These are phyloP conservation scores for Globisporangium middletonii DNA, from an alignment of 352 stramenopile genomes.

Conservation along the genomic window DNA sequence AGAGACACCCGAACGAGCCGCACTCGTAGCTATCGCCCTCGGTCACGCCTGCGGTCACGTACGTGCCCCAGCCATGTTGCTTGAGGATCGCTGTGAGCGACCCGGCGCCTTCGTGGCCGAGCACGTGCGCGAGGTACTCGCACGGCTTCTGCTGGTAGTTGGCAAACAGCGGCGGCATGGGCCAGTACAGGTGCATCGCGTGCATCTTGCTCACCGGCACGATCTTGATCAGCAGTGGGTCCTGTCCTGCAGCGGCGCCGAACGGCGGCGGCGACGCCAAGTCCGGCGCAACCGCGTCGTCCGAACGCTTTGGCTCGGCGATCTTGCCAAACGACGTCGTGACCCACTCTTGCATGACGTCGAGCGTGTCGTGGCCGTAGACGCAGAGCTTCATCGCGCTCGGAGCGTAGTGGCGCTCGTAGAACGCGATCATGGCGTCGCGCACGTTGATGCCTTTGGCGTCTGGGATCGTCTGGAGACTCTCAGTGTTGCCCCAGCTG, in stretches of 20 bases:
- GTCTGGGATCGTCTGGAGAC: constrained; percentile 32
- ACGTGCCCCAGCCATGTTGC: constrained; percentile 28
- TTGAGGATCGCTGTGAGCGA: constrained; percentile 41
- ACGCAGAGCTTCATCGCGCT: constrained; percentile 71
- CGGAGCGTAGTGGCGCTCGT: constrained; percentile 48
- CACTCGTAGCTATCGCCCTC: constrained; percentile 57
- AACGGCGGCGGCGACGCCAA: constrained; percentile 19
- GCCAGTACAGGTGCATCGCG: constrained; percentile 42
- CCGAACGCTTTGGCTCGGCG: constrained; percentile 1
- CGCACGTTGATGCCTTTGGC: constrained; percentile 39
- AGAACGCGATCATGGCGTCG: constrained; percentile 50
- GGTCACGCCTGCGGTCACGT: constrained; percentile 39
- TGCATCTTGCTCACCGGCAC: constrained; percentile 43
- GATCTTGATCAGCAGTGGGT: constrained; percentile 29
- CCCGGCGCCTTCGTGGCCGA: constrained; percentile 47
- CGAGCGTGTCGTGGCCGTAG: constrained; percentile 50
- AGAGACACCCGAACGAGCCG: constrained; percentile 49
- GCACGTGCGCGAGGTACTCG: constrained; percentile 38
- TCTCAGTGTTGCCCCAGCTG: constrained; percentile 72
- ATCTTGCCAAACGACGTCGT: constrained; percentile 45
- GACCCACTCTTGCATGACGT: constrained; percentile 54
- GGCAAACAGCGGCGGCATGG: constrained; percentile 33
- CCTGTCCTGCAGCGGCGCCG: constrained; percentile 20
- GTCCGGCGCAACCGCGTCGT: not conserved
- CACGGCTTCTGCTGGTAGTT: constrained; percentile 47